Base-by-base conservation (phyloP, 306 rosid genomes). In the Medicago lupulina region DNA sequence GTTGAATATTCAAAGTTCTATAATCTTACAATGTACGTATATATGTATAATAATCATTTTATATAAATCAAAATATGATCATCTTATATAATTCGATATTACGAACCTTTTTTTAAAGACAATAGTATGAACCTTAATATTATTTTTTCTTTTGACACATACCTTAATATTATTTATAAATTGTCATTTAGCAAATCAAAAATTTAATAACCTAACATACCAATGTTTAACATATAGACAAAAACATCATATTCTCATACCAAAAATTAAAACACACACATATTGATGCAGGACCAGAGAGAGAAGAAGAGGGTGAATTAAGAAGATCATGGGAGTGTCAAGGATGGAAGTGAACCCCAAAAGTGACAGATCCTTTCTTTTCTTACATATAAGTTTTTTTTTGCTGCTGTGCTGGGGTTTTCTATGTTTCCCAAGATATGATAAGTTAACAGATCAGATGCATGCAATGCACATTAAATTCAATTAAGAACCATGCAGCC, bases 281-380 rank as follows among this genome's bases (percentile, higher is more conserved):
- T 2, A 43, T 43, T 43, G 49, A 43, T 46, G 16, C 16, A 46
- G 86, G 84, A 83, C 81, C 82, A 83, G 73, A 79, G 76, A 79
- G 72, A 80, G 76, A 76, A 47, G 31, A 15, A 7, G 54, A 14
- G 57, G 10, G 57, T 34, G 38, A 34, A 34, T 5, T 34, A n/a
- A 2, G 36, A 34, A 61, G 78, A 70, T 31, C n/a, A 69, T 50
- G 36, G 53, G 80, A 54, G 82, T 76, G 65, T 21, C 4, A 7
- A 59, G 51, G 67, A 83, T 17, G 39, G 47, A 67, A 76, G 51
- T 60, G 79, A 76, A 44, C 66, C 77, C 43, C 25, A 76, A 76
- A 80, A 84, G 82, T 36, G 80, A 73, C 77, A 55, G 54, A 78
- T 72, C 71, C 34, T 71, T 38, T 50, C 23, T 36, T 9, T 64